Conservation (phyloP, 1,139 yeast genomes). For the Diutina rugosa region DNA sequence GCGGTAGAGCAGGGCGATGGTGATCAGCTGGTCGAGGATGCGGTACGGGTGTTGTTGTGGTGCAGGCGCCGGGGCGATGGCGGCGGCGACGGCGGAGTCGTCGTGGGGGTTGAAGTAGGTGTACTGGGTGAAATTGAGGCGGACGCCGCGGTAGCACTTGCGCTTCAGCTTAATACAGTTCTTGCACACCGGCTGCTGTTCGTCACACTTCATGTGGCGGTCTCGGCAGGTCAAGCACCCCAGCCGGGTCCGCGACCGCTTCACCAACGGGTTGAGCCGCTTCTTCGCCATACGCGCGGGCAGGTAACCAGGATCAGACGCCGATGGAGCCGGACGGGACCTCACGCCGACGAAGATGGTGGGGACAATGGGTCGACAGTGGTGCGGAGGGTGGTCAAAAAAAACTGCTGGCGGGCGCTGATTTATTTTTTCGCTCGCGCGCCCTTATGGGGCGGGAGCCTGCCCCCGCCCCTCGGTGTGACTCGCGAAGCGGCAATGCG, state of each 20-base stretch:
- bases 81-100: neutral
- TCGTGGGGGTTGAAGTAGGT: constrained; percentile 25
- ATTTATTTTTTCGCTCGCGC: neutral
- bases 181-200: constrained; percentile 31
- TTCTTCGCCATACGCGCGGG: constrained; percentile 1
- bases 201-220: constrained; percentile 37
- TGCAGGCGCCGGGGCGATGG: neutral
- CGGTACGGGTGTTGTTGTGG: neutral
- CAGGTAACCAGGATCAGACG: neutral
- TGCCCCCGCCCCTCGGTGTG: neutral
- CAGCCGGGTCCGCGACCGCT: constrained; percentile 22
- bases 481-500: neutral
- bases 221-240: constrained; percentile 37
- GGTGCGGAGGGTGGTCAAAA: neutral
- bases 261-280: constrained; percentile 3
- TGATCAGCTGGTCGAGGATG: constrained; percentile 1
- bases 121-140: constrained; percentile 33
- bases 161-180: constrained; percentile 30
- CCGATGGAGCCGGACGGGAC: neutral
- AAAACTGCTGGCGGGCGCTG: neutral
- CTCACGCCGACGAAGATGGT: neutral
- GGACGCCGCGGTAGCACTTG: constrained; percentile 30
- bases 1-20: constrained; percentile 1
- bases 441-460: neutral
- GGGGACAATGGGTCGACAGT: neutral